Evolutionary conservation across 805 yeast species (phyloP).

Genomic region (Saturnispora sanitii): DNA sequence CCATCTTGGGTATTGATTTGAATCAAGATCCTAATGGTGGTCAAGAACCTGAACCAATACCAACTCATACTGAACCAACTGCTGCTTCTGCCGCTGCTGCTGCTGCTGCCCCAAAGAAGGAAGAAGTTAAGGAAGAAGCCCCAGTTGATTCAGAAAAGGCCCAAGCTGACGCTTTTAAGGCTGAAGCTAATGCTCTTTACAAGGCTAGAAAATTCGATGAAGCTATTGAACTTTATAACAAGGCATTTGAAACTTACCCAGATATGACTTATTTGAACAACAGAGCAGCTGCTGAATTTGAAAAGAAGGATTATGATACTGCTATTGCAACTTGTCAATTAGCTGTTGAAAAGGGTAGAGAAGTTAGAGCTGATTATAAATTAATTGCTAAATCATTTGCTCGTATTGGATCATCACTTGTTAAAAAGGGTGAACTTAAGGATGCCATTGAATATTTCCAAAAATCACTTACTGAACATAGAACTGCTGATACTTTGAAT

Average conservation of each 20-base stretch:
- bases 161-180: slow-evolving; percentile 62
- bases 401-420: slow-evolving; percentile 75
- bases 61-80: slow-evolving; percentile 16
- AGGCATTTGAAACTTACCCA: slow-evolving; percentile 72
- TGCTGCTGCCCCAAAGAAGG: slow-evolving; percentile 18
- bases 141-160: slow-evolving; percentile 25
- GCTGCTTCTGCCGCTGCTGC: slow-evolving; percentile 13
- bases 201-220: slow-evolving; percentile 84
- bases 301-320: slow-evolving; percentile 82
- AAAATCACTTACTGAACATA: slow-evolving; percentile 90
- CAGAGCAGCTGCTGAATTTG: slow-evolving; percentile 96
- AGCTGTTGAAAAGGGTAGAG: slow-evolving; percentile 88
- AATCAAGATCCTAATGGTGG: slow-evolving; percentile 26
- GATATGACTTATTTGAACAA: slow-evolving; percentile 93
- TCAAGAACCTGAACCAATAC: slow-evolving; percentile 22
- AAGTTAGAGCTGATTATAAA: slow-evolving; percentile 83
- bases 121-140: no score
- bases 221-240: slow-evolving; percentile 77
- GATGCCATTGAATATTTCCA: slow-evolving; percentile 73
- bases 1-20: slow-evolving; percentile 74
- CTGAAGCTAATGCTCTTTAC: slow-evolving; percentile 78
- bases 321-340: slow-evolving; percentile 71
- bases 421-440: slow-evolving; percentile 62
- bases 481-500: slow-evolving; percentile 86
- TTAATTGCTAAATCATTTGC: slow-evolving; percentile 87